Percentiles rank a stretch among this genome's conserved stretches.
phyloP scores from a whole-genome alignment of 2,329 filamentous ascomycete species.

The Xylariaceae sp. region DNA sequence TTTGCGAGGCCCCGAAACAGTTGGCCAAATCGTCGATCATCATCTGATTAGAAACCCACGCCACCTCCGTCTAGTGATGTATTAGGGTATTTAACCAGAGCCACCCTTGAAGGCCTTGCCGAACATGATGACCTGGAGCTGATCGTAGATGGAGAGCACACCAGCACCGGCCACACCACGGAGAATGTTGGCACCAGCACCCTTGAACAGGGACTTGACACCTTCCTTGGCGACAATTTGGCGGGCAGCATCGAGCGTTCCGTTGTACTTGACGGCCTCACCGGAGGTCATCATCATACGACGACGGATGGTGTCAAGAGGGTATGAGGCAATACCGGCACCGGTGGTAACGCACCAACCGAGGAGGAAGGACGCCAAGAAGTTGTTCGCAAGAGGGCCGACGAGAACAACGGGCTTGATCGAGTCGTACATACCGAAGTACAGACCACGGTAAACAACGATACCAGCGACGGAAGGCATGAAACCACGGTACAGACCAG shows the following conservation, averaged over 20 bases:
- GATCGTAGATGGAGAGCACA: slow-evolving; percentile 99
- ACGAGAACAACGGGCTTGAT: slow-evolving; percentile 98
- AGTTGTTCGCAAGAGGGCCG: slow-evolving; percentile 91
- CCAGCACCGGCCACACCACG: slow-evolving; percentile 99
- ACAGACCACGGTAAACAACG: slow-evolving; percentile 99
- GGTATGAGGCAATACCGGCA: slow-evolving; percentile 99
- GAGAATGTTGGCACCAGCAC: slow-evolving; percentile 99
- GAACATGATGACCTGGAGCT: slow-evolving; percentile 98
- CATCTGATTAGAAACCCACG: slow-evolving; percentile 34
- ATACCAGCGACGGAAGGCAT: slow-evolving; percentile 99
- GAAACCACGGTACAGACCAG: slow-evolving; percentile 99
- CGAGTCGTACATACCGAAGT: slow-evolving; percentile 99
- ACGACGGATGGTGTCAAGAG: slow-evolving; percentile 99
- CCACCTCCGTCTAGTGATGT: slow-evolving; percentile 42
- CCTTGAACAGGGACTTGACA: slow-evolving; percentile 99
- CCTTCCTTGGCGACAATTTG: slow-evolving; percentile 98
- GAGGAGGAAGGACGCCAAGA: slow-evolving; percentile 98
- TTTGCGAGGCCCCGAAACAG: slow-evolving; percentile 40
- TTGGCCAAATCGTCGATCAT: slow-evolving; percentile 28
- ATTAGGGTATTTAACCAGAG: slow-evolving; percentile 41
- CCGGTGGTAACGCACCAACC: slow-evolving; percentile 99
- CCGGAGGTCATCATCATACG: slow-evolving; percentile 99
- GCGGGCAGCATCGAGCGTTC: slow-evolving; percentile 87
- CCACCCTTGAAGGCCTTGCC: slow-evolving; percentile 94
- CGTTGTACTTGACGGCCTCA: slow-evolving; percentile 99